Percentiles rank a stretch among this genome's conserved stretches.
phyloP scores from a whole-genome alignment of 345 rosid genomes.

The Gossypium ekmanianum region DNA sequence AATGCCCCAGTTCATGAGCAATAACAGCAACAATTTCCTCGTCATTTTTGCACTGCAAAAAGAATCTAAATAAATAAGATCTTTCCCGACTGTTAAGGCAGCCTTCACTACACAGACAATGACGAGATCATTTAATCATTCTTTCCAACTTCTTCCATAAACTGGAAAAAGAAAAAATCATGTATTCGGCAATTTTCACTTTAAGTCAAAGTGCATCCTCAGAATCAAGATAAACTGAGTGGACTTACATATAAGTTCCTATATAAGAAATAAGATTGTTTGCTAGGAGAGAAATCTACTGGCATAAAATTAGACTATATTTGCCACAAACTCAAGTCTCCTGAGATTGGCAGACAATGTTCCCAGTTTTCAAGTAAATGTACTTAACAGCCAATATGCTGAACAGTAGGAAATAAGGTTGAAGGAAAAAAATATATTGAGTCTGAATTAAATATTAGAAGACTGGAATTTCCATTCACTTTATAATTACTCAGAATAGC shows the following conservation, averaged over 20 bases:
- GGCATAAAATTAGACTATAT: neutral
- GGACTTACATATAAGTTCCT: neutral
- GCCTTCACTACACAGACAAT: neutral
- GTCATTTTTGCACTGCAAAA: slow-evolving; percentile 78
- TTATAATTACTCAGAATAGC: neutral
- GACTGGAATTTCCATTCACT: neutral
- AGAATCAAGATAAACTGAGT: neutral
- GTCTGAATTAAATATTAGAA: neutral
- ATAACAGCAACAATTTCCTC: slow-evolving; percentile 96
- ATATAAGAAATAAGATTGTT: neutral
- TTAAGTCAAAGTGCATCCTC: neutral
- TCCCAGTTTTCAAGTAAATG: neutral
- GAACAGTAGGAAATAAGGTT: slow-evolving; percentile 5
- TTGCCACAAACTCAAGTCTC: neutral
- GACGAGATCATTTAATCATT: neutral
- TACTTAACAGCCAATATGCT: neutral
- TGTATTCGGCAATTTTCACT: neutral
- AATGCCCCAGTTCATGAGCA: slow-evolving; percentile 98
- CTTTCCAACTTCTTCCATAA: neutral
- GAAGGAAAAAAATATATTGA: neutral
- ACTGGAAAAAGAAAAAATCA: neutral
- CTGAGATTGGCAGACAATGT: neutral
- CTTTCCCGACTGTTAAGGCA: slow-evolving; percentile 6
- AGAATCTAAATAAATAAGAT: slow-evolving; percentile 9
- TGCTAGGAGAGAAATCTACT: neutral